Percentiles rank a stretch among this genome's conserved stretches.
These are phyloP conservation scores for Clavulina sp. DNA, from an alignment of 768 basidiomycete genomes.

Conservation along the genomic window DNA sequence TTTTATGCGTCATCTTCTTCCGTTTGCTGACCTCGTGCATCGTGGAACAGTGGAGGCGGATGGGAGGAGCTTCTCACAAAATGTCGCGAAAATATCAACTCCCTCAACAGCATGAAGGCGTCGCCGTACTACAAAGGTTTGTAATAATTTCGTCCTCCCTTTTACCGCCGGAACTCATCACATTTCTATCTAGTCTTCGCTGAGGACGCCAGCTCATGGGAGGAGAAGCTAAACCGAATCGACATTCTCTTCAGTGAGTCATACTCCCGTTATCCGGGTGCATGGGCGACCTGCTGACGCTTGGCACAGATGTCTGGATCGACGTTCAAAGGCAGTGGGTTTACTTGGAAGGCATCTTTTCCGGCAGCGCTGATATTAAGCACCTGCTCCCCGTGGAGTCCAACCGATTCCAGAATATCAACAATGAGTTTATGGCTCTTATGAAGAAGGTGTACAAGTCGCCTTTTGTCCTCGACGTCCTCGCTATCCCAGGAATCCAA, in stretches of 20 bases:
- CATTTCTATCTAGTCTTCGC: conserved; percentile 46
- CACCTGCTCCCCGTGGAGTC: conserved; percentile 95
- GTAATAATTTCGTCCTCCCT: conserved; percentile 11
- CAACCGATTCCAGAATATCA: conserved; percentile 97
- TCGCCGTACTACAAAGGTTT: conserved; percentile 95
- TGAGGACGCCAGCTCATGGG: conserved; percentile 87
- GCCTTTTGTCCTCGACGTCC: conserved; percentile 88
- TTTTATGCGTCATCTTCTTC: neutral
- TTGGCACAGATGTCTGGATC: conserved; percentile 80
- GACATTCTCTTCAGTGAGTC: conserved; percentile 82
- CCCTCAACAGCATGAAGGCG: conserved; percentile 88
- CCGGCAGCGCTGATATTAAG: conserved; percentile 99
- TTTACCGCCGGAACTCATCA: neutral
- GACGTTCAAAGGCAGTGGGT: conserved; percentile 99
- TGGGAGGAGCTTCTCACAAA: conserved; percentile 97
- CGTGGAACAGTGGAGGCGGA: conserved; percentile 36
- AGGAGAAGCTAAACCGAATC: conserved; percentile 89
- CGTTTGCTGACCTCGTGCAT: neutral
- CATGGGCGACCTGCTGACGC: conserved; percentile 7
- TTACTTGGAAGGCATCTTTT: conserved; percentile 97
- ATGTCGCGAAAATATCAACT: conserved; percentile 93
- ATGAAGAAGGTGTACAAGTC: conserved; percentile 99
- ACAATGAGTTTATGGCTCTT: conserved; percentile 89
- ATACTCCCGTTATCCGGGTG: neutral
- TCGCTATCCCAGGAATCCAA: conserved; percentile 91